Conservation (phyloP, 2,329 filamentous ascomycete species). For the Penicillium sp. region DNA sequence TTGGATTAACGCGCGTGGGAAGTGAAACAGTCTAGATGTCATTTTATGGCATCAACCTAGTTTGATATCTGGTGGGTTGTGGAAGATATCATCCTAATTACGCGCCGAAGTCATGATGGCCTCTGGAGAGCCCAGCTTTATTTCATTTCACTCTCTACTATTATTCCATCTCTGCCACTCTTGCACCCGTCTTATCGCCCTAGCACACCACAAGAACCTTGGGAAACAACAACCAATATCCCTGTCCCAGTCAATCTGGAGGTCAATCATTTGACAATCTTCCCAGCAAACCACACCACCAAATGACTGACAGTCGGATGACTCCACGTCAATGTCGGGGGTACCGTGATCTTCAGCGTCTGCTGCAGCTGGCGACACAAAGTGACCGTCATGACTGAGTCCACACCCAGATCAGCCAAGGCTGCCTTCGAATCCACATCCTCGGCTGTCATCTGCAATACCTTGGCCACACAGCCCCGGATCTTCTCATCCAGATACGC, state of each 20-base stretch:
- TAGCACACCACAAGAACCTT: too few species aligned
- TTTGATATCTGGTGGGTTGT: too few species aligned
- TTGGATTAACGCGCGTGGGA: too few species aligned
- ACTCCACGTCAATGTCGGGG: slow-evolving; percentile 42
- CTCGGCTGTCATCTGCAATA: slow-evolving; percentile 31
- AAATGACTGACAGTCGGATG: slow-evolving; percentile 40
- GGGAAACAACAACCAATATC: too few species aligned
- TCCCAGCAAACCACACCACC: slow-evolving; percentile 34
- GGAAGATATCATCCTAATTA: too few species aligned
- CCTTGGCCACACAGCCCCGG: slow-evolving; percentile 26
- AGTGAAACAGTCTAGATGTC: too few species aligned
- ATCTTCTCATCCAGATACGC: slow-evolving; percentile 30
- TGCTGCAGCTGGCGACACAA: slow-evolving; percentile 36
- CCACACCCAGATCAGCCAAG: slow-evolving; percentile 40
- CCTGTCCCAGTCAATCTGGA: not conserved
- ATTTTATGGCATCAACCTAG: too few species aligned
- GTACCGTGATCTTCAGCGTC: slow-evolving; percentile 33
- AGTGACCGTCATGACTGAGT: slow-evolving; percentile 40
- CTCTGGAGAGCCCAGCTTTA: too few species aligned
- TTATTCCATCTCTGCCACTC: too few species aligned
- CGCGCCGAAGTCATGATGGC: too few species aligned
- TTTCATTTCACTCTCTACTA: too few species aligned
- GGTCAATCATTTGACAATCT: not conserved
- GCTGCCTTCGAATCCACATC: slow-evolving; percentile 35
- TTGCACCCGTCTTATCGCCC: too few species aligned